Evolutionary conservation across 305 asterid species (phyloP).

Genomic region (Solanum aculeatissimum): DNA sequence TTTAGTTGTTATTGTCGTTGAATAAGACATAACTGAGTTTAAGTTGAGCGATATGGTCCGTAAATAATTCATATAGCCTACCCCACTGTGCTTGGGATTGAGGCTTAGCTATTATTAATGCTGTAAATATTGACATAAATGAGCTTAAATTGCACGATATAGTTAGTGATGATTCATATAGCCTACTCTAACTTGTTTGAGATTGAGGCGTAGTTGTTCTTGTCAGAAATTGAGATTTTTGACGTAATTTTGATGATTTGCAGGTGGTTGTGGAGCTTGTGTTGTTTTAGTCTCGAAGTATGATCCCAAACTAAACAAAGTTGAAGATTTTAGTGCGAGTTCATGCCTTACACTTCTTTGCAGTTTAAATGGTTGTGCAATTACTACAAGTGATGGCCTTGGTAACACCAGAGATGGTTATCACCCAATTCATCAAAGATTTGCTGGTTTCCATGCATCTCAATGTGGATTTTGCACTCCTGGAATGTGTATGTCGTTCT

Average conservation of each 20-base stretch:
- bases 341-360: no score
- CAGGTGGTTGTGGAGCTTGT: constrained; percentile 91
- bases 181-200: neutral
- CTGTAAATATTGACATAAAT: neutral
- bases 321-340: no score
- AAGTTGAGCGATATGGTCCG: neutral
- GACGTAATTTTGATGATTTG: neutral
- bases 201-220: neutral
- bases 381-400: no score
- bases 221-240: neutral
- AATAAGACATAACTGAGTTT: no score
- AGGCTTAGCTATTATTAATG: neutral
- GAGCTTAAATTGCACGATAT: neutral
- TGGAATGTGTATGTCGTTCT: no score
- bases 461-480: no score
- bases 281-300: constrained; percentile 55
- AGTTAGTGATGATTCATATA: neutral
- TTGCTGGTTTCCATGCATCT: no score
- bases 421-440: no score
- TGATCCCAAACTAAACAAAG: constrained; percentile 16
- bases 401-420: no score
- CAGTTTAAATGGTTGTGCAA: no score
- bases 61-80: neutral
- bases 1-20: neutral
- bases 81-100: neutral